Conservation (phyloP, 2,329 filamentous ascomycete genomes). For the Claviceps maximensis region DNA sequence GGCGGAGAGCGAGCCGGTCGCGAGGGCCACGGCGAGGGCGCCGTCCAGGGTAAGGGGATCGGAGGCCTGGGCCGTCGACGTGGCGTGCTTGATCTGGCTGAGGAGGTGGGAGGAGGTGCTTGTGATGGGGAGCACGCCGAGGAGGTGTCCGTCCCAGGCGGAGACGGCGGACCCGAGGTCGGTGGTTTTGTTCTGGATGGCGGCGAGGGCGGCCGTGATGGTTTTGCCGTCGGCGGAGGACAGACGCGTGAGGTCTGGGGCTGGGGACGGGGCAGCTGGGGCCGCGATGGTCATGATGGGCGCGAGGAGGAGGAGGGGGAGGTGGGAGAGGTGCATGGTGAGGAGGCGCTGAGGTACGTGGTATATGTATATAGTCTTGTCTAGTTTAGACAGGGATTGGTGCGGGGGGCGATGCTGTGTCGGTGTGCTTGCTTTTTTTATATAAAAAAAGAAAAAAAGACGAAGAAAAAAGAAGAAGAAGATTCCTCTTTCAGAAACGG, state of each 20-base stretch:
- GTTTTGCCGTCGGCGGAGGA: constrained; percentile 4
- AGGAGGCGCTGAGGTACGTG: too few species aligned
- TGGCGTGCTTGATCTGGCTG: constrained; percentile 25
- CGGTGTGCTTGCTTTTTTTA: too few species aligned
- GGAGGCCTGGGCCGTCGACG: constrained; percentile 22
- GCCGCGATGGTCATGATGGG: constrained; percentile 4
- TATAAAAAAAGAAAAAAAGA: too few species aligned
- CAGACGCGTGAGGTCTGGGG: background rate
- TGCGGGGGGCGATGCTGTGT: too few species aligned
- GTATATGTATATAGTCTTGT: too few species aligned
- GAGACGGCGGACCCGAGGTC: constrained; percentile 22
- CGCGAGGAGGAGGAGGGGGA: background rate
- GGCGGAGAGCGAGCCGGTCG: constrained; percentile 21
- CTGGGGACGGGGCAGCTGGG: background rate
- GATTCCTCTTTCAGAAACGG: too few species aligned
- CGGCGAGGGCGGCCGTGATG: constrained; percentile 17
- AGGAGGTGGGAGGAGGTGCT: constrained; percentile 25
- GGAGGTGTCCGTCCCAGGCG: constrained; percentile 24
- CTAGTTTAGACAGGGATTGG: too few species aligned
- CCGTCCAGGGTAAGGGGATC: constrained; percentile 24
- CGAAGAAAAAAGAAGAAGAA: too few species aligned
- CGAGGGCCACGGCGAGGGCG: constrained; percentile 24
- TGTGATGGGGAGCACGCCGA: constrained; percentile 28
- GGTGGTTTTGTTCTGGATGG: constrained; percentile 20
- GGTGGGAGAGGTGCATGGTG: background rate